Evolutionary conservation across 306 rosid species (phyloP).

Genomic region (Canavalia ensiformis): DNA sequence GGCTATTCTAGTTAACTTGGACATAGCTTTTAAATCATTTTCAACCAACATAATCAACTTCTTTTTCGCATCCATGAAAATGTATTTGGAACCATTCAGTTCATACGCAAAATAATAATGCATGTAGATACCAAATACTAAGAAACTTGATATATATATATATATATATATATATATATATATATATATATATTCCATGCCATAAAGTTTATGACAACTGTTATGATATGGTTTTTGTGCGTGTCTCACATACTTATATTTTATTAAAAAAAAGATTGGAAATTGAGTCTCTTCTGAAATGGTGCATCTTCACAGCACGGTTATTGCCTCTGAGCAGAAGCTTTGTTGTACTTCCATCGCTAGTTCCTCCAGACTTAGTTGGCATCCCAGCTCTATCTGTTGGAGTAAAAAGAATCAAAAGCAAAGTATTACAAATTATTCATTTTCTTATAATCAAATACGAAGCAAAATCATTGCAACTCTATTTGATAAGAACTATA

Average conservation of each 20-base stretch:
- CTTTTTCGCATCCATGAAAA: background rate
- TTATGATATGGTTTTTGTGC: constrained; percentile 28
- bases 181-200: constrained; percentile 23
- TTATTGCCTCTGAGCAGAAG: constrained; percentile 63
- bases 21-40: background rate
- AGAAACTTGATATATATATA: background rate
- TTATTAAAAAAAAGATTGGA: constrained; percentile 36
- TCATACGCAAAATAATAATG: background rate
- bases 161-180: too few relatives aligned
- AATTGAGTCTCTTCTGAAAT: constrained; percentile 23
- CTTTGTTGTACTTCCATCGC: constrained; percentile 86
- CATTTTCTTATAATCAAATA: constrained; percentile 9
- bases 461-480: background rate
- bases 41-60: background rate
- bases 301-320: constrained; percentile 37
- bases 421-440: background rate
- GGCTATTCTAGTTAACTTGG: background rate
- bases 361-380: constrained; percentile 88
- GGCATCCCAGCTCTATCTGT: constrained; percentile 93
- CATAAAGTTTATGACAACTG: constrained; percentile 47
- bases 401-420: constrained; percentile 2
- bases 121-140: background rate
- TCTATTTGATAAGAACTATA: background rate
- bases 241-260: constrained; percentile 41
- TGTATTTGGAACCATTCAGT: background rate